Base-by-base conservation (phyloP, 345 rosid species). In the Ceriops decandra region DNA sequence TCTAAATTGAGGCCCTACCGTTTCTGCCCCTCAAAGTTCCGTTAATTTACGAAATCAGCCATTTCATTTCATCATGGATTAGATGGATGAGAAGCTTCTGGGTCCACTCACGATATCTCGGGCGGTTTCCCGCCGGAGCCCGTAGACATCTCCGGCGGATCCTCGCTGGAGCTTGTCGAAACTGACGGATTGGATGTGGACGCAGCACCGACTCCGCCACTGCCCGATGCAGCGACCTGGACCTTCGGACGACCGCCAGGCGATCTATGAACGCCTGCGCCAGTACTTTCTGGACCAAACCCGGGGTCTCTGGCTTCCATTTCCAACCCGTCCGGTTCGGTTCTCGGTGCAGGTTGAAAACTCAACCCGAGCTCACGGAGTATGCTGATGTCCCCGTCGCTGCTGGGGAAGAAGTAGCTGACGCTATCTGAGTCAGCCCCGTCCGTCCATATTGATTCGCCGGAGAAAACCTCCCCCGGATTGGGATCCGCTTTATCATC, bases 161-260 rank as follows among this genome's bases (percentile, higher is more conserved):
- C 98, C 62, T 93, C 98, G 75, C 91, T 89, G 70, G 98, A 93
- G 81, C 83, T 86, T 1, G 98, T 86, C 0, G 96, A 85, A 27
- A 85, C 84, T 2, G 95, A 88, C 1, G 87, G 96, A 60, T 79
- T 86, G 58, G 92, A 73, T 16, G 84, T 79, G 0, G 88, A 82
- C 68, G 80, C 77, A 68, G 82, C 88, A 67, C 76, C 71, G 6
- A 67, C 66, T 1, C 32, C 72, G 3, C 59, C 59, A 9, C 62
- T 2, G 0, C 35, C 71, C 8, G 77, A 63, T 8, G 61, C 64
- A 9, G 51, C 63, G 8, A 54, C 16, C 5, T 42, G 66, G 35
- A 58, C 71, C 2, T 57, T 30, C 54, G 52, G 31, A 35, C 52
- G 65, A 20, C 49, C 64, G 33, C 21, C 49, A 16, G 10, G 59